Percentiles rank a stretch among this genome's conserved stretches.
phyloP scores from a whole-genome alignment of 176 grass and related monocot genomes.

The Urochloa ruziziensis region DNA sequence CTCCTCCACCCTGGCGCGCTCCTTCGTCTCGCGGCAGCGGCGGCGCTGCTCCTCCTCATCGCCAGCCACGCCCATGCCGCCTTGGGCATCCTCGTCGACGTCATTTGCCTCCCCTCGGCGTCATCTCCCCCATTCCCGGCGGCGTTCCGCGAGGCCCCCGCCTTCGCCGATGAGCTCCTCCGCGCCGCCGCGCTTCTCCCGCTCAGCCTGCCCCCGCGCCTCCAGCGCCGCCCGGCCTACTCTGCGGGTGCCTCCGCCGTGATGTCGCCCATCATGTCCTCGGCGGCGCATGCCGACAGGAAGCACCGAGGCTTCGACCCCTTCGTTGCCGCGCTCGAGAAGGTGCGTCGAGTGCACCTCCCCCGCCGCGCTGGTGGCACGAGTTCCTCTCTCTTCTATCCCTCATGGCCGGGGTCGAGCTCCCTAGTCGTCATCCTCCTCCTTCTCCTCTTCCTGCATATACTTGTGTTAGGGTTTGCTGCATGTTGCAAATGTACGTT shows the following conservation, averaged over 20 bases:
- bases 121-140: neutral
- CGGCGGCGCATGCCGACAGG: neutral
- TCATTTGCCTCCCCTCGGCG: conserved; percentile 34
- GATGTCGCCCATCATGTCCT: conserved; percentile 28
- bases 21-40: too few relatives aligned
- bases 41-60: neutral
- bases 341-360: too few relatives aligned
- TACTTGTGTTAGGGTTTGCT: too few relatives aligned
- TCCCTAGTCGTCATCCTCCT: too few relatives aligned
- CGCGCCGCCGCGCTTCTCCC: conserved; percentile 24
- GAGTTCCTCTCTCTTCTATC: too few relatives aligned
- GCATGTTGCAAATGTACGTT: too few relatives aligned
- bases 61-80: neutral
- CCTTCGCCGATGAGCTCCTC: conserved; percentile 53
- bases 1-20: too few relatives aligned
- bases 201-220: conserved; percentile 39
- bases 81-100: conserved; percentile 42
- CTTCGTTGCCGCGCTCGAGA: conserved; percentile 40
- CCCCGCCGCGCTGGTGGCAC: too few relatives aligned
- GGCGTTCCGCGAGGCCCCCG: conserved; percentile 58
- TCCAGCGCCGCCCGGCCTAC: conserved; percentile 12
- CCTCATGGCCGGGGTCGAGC: too few relatives aligned
- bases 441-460: too few relatives aligned
- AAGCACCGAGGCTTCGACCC: conserved; percentile 37
- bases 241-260: conserved; percentile 23